phyloP scores from a whole-genome alignment of 1,284 basidiomycete species.

The Rhizopogon parksii region DNA sequence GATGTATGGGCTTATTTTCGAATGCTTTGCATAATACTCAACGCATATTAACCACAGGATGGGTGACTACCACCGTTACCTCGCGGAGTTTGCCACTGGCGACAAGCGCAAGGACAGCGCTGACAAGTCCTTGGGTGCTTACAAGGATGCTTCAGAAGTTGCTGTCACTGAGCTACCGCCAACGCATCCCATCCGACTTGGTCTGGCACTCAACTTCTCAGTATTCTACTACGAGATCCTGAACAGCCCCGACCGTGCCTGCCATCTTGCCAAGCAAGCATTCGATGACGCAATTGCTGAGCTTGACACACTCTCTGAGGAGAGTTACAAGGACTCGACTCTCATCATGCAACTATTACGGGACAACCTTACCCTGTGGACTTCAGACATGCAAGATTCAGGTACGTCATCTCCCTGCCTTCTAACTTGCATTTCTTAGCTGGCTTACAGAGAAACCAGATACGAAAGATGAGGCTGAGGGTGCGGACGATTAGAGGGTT shows the following conservation, averaged over 20 bases:
- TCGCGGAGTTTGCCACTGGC: conserved; percentile 98
- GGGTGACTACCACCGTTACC: conserved; percentile 99
- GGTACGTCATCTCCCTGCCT: conserved; percentile 40
- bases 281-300: conserved; percentile 99
- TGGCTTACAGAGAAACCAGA: conserved; percentile 56
- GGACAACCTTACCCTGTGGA: conserved; percentile 98
- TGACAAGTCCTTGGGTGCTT: conserved; percentile 98
- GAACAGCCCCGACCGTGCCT: conserved; percentile 98
- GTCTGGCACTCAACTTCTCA: conserved; percentile 99
- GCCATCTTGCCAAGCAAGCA: conserved; percentile 99
- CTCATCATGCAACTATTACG: conserved; percentile 99
- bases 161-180: conserved; percentile 97
- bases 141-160: conserved; percentile 99
- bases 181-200: conserved; percentile 98
- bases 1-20: conserved; percentile 61
- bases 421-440: conserved; percentile 11
- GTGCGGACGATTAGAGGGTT: conserved; percentile 45
- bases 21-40: conserved; percentile 3
- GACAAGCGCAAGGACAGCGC: conserved; percentile 98
- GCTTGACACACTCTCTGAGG: conserved; percentile 98
- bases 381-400: conserved; percentile 91
- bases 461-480: conserved; percentile 57
- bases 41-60: conserved; percentile 55
- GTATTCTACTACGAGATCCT: conserved; percentile 99
- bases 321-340: conserved; percentile 99